Conservation (phyloP, 106 monocot species). For the Iris macrosiphon region DNA sequence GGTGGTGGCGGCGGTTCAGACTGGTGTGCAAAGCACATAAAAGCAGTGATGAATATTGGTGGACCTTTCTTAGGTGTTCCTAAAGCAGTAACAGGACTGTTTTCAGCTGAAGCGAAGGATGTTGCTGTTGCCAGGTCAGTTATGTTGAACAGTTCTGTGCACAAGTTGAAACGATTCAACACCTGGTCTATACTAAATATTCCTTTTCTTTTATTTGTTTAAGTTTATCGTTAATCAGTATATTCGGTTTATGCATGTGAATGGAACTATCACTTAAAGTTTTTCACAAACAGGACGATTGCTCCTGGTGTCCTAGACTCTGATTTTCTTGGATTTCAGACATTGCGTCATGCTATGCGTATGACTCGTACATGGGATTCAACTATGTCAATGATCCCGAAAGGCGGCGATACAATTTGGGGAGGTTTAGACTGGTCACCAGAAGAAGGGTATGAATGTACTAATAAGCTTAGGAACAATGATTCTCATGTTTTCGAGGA, state of each 20-base stretch:
- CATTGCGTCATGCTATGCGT: conserved; percentile 84
- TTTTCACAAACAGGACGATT: conserved; percentile 34
- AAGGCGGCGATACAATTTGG: conserved; percentile 99
- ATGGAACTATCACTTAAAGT: not conserved
- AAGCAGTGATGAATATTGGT: conserved; percentile 98
- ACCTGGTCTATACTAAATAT: too few relatives aligned
- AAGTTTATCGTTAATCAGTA: too few relatives aligned
- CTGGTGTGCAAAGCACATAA: conserved; percentile 96
- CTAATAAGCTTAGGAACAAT: conserved; percentile 48
- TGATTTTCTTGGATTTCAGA: conserved; percentile 88
- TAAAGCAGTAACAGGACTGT: conserved; percentile 87
- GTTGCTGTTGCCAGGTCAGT: conserved; percentile 90
- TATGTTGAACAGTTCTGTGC: not conserved
- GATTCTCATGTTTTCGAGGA: conserved; percentile 43
- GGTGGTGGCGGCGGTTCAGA: conserved; percentile 84
- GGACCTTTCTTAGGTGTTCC: conserved; percentile 98
- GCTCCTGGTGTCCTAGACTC: conserved; percentile 84
- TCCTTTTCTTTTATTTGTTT: too few relatives aligned
- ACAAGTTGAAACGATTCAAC: too few relatives aligned
- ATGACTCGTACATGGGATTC: conserved; percentile 99
- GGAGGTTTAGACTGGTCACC: conserved; percentile 91
- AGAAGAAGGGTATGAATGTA: conserved; percentile 68
- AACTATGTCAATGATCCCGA: conserved; percentile 99
- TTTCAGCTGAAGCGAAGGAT: conserved; percentile 96
- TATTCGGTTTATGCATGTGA: not conserved